phyloP scores from a whole-genome alignment of 345 rosid species.

The Gossypium stocksii region DNA sequence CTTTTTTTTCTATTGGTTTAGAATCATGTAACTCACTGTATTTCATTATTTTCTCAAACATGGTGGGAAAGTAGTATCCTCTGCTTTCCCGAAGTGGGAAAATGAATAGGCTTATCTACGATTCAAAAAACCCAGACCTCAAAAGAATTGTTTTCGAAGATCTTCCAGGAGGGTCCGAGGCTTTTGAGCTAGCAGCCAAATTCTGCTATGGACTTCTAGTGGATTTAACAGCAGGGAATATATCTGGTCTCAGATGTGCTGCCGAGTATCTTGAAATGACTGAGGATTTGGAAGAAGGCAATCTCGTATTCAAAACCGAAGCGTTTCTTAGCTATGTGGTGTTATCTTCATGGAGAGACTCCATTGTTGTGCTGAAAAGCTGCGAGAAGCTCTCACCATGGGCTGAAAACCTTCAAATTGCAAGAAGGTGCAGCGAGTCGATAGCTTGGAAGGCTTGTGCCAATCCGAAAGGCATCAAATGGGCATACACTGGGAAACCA shows the following conservation, averaged over 20 bases:
- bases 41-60: slow-evolving; percentile 8
- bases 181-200: slow-evolving; percentile 86
- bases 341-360: slow-evolving; percentile 95
- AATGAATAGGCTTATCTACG: slow-evolving; percentile 79
- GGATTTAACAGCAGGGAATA: slow-evolving; percentile 86
- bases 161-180: slow-evolving; percentile 85
- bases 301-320: slow-evolving; percentile 93
- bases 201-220: slow-evolving; percentile 94
- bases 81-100: slow-evolving; percentile 89
- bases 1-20: neutral
- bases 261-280: slow-evolving; percentile 99
- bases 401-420: slow-evolving; percentile 98
- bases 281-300: slow-evolving; percentile 98
- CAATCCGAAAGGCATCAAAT: slow-evolving; percentile 87
- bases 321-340: slow-evolving; percentile 96
- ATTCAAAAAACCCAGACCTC: slow-evolving; percentile 56
- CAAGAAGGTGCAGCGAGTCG: slow-evolving; percentile 90
- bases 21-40: slow-evolving; percentile 6
- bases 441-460: slow-evolving; percentile 99
- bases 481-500: slow-evolving; percentile 84
- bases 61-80: slow-evolving; percentile 74
- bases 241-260: slow-evolving; percentile 82
- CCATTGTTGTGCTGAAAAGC: slow-evolving; percentile 76
- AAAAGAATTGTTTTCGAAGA: slow-evolving; percentile 61
- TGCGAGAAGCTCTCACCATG: slow-evolving; percentile 95